Evolutionary conservation across 495 filamentous ascomycete genomes (phyloP).

Genomic region (Xylaria palmicola): DNA sequence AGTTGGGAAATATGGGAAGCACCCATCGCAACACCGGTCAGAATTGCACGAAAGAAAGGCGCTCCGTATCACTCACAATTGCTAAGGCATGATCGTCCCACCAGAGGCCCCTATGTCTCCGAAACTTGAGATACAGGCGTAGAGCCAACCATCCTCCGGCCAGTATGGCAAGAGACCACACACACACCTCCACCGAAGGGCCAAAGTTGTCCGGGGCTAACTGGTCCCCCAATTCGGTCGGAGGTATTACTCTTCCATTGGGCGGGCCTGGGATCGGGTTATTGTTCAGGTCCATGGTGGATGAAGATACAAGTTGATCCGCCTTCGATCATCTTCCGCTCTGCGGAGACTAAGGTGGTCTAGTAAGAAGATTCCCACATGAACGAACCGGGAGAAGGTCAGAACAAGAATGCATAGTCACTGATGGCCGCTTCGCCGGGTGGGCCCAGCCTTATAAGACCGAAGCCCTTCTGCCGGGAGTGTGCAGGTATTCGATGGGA

Average conservation of each 20-base stretch:
- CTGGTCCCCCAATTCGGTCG: background rate
- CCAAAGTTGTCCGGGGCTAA: background rate
- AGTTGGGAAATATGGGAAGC: no score
- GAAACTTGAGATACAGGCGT: constrained; percentile 33
- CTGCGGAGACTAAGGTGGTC: background rate
- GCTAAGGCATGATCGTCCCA: constrained; percentile 27
- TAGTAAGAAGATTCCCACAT: background rate
- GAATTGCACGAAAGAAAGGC: background rate
- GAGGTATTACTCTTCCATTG: background rate
- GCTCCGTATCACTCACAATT: background rate
- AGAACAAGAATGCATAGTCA: background rate
- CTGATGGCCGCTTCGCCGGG: background rate
- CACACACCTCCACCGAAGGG: background rate
- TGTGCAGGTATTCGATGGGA: background rate
- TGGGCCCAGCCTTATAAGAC: constrained; percentile 12
- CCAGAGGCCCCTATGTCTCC: constrained; percentile 27
- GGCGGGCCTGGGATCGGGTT: background rate
- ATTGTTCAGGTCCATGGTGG: background rate
- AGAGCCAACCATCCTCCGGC: constrained; percentile 20
- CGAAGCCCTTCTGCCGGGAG: background rate
- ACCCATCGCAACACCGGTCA: no score
- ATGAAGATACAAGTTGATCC: background rate
- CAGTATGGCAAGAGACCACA: constrained; percentile 5
- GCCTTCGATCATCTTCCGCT: background rate
- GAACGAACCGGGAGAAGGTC: background rate